These are phyloP conservation scores for Dactylonectria macrodidyma DNA, from an alignment of 2,329 filamentous ascomycete genomes.

Conservation along the genomic window DNA sequence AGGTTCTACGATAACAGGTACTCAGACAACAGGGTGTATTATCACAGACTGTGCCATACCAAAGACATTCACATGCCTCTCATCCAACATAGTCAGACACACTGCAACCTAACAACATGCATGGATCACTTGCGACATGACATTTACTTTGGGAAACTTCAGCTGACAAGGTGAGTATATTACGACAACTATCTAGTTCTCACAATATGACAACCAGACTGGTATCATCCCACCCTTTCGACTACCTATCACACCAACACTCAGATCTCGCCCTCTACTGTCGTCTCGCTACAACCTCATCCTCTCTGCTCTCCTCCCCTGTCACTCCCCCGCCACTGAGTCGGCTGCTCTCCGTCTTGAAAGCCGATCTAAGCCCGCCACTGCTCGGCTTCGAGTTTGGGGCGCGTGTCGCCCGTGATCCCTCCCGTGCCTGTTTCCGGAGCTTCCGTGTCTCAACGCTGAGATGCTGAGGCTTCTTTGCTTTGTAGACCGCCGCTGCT, in stretches of 20 bases:
- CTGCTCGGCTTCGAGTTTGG: constrained; percentile 31
- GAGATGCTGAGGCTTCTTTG: constrained; percentile 46
- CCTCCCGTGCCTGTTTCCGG: constrained; percentile 42
- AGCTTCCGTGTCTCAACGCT: constrained; percentile 44
- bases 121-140: background rate
- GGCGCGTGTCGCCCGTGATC: constrained; percentile 30
- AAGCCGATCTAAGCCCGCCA: constrained; percentile 32
- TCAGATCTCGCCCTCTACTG: constrained; percentile 27
- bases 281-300: constrained; percentile 34
- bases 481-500: constrained; percentile 36
- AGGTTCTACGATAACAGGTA: too few relatives aligned
- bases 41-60: background rate
- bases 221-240: constrained; percentile 9
- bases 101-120: background rate
- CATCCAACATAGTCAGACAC: background rate
- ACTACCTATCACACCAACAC: constrained; percentile 15
- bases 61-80: background rate
- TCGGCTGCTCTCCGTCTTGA: constrained; percentile 37
- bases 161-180: constrained; percentile 9
- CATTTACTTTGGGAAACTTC: background rate
- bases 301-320: constrained; percentile 25
- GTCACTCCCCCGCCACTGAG: constrained; percentile 23
- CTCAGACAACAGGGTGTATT: background rate
- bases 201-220: constrained; percentile 20
- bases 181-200: constrained; percentile 8